Percentiles rank a stretch among this genome's conserved stretches.
Evolutionary conservation across 1,139 yeast species (phyloP).

Genomic region (Kodamaea anthophila): DNA sequence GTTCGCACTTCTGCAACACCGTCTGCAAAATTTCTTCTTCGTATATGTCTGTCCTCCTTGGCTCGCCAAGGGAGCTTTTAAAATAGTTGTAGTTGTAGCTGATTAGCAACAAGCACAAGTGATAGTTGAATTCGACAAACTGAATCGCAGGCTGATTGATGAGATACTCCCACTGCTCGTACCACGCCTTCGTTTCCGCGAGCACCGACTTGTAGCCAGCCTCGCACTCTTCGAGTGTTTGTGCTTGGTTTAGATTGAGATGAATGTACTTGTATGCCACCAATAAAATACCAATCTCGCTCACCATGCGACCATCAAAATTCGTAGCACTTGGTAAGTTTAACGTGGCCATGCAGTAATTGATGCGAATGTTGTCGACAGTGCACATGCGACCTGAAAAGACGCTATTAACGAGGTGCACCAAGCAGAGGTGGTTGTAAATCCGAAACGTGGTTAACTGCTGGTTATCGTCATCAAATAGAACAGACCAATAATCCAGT

Average conservation of each 20-base stretch:
- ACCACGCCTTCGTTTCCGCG: conserved; percentile 51
- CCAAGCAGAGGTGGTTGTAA: conserved; percentile 69
- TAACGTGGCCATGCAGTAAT: conserved; percentile 55
- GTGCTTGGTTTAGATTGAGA: conserved; percentile 20
- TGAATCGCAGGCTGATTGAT: conserved; percentile 71
- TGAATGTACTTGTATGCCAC: conserved; percentile 61
- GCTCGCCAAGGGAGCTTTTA: conserved; percentile 1
- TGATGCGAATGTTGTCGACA: conserved; percentile 60
- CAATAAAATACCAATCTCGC: conserved; percentile 63
- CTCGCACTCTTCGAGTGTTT: conserved; percentile 20
- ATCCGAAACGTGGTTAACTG: conserved; percentile 50
- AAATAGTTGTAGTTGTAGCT: conserved; percentile 27
- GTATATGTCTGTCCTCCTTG: neutral
- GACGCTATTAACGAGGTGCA: conserved; percentile 63
- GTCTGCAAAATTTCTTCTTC: conserved; percentile 21
- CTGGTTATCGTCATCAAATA: conserved; percentile 39
- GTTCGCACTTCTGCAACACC: conserved; percentile 18
- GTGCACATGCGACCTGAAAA: conserved; percentile 71
- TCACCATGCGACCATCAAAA: conserved; percentile 79
- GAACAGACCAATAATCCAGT: conserved; percentile 19
- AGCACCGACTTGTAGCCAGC: conserved; percentile 18
- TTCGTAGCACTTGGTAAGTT: conserved; percentile 64
- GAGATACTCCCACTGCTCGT: conserved; percentile 64
- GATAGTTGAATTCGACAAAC: conserved; percentile 69
- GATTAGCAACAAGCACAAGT: conserved; percentile 55